Conservation (phyloP, 495 filamentous ascomycete species). For the Geopyxis carbonaria region DNA sequence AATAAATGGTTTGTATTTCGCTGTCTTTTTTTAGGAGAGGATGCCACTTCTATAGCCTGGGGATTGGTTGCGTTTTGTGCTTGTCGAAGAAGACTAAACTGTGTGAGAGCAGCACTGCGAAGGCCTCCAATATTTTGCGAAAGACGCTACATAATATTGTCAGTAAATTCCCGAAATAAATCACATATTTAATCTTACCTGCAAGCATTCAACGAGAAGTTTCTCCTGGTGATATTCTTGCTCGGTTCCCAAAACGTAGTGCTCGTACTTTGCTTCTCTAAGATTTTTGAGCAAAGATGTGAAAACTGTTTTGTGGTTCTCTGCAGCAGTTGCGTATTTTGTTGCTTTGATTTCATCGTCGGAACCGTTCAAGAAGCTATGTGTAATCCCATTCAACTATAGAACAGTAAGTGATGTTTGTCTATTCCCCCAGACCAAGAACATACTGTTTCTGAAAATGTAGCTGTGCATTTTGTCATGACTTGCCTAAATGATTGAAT, state of each 20-base stretch:
- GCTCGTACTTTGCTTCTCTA: slow-evolving; percentile 76
- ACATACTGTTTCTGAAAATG: slow-evolving; percentile 50
- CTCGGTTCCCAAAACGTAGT: slow-evolving; percentile 70
- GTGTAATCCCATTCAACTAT: slow-evolving; percentile 59
- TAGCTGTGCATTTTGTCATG: slow-evolving; percentile 56
- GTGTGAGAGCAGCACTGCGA: slow-evolving; percentile 72
- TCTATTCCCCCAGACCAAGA: not conserved
- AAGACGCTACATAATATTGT: slow-evolving; percentile 37
- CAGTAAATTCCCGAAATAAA: not conserved
- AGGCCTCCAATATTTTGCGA: slow-evolving; percentile 83
- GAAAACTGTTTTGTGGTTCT: slow-evolving; percentile 52
- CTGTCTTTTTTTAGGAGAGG: not conserved
- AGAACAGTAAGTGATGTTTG: not conserved
- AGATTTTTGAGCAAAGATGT: slow-evolving; percentile 60
- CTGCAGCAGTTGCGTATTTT: slow-evolving; percentile 47
- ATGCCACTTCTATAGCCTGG: not conserved
- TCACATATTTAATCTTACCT: slow-evolving; percentile 25
- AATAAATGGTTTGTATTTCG: slow-evolving; percentile 10
- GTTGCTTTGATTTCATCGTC: slow-evolving; percentile 54
- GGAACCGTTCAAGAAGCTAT: slow-evolving; percentile 68
- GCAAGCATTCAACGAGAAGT: slow-evolving; percentile 66
- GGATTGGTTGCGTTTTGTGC: slow-evolving; percentile 6
- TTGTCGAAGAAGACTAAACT: slow-evolving; percentile 53
- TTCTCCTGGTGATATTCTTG: slow-evolving; percentile 63
- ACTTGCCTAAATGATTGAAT: no score